Evolutionary conservation across 768 basidiomycete species (phyloP), one percentile per base, ranked within the genome.

Genomic region (Termitomyces sp.): DNA sequence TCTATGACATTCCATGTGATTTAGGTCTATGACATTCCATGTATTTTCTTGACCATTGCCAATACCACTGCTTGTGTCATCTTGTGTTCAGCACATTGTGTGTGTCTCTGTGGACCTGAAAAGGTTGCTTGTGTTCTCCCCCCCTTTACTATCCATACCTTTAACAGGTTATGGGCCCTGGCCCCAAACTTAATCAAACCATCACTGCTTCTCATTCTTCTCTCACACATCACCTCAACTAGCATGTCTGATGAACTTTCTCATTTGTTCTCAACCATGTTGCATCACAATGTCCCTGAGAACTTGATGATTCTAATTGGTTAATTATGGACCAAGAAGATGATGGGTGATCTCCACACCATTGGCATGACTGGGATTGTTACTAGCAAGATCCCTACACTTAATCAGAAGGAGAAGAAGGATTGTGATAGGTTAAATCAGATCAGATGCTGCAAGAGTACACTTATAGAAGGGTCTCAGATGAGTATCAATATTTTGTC

Each of bases 401-500:
- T 55, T 25, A 46, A 56, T 45, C 48, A 56, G 42, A 32, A 25
- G 47, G 20, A 56, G 47, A 29, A 47, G 38, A 55, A 31, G 50
- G 60, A 20, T 17, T 53, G 42, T 5, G 38, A 31, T 34, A 12
- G 12, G 38, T 47, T 25, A 49, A 53, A 60, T 47, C 40, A 49
- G 60, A 60, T 47, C 53, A 11, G 36, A 51, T 14, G 49, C 29
- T 51, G 25, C 25, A 51, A 29, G 36, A 32, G 5, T 42, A 25
- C 20, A 34, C 11, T 32, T 43, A 49, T 43, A 7, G 38, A 32
- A 12, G 17, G 20, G 37, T 37, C 15, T 20, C 37, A 51, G 59
- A 54, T 42, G 52, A 53, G 50, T 54, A 53, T 25, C 37, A 52
- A 5, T 34, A 65, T 45, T 55, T 67, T 43, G 32, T 67, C 6